Conservation (phyloP, 345 rosid genomes). For the Salix purpurea region DNA sequence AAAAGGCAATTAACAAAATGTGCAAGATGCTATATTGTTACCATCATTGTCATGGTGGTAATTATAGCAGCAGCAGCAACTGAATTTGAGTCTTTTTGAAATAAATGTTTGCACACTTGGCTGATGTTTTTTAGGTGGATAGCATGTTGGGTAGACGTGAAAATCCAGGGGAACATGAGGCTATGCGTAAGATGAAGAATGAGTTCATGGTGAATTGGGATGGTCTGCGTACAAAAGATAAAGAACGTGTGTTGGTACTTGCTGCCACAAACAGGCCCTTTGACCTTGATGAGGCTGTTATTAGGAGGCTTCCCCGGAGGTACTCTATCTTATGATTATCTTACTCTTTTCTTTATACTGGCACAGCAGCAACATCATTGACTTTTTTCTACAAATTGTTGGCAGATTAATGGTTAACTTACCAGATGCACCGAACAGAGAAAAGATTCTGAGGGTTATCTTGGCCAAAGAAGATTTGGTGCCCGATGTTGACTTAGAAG, state of each 20-base stretch:
- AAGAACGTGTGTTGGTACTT: constrained; percentile 89
- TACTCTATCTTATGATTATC: constrained; percentile 8
- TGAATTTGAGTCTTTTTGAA: not conserved
- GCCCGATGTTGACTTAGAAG: constrained; percentile 66
- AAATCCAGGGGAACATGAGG: constrained; percentile 99
- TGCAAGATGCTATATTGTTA: not conserved
- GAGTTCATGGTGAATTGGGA: constrained; percentile 99
- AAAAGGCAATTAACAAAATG: not conserved
- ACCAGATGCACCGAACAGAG: constrained; percentile 81
- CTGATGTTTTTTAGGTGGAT: constrained; percentile 60
- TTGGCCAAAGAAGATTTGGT: constrained; percentile 85
- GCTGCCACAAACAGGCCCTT: constrained; percentile 97
- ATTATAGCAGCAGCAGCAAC: not conserved
- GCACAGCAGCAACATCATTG: not conserved
- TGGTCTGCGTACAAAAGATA: constrained; percentile 92
- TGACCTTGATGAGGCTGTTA: constrained; percentile 98
- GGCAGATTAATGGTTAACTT: constrained; percentile 93
- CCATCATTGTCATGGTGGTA: not conserved
- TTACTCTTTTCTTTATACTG: not conserved
- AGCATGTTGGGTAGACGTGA: constrained; percentile 99
- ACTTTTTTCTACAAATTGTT: not conserved
- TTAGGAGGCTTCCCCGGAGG: constrained; percentile 97
- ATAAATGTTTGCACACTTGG: not conserved
- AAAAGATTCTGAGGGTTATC: constrained; percentile 76
- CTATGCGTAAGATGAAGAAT: constrained; percentile 99